Base-by-base conservation (phyloP, 345 rosid species). In the Citrus australasica region DNA sequence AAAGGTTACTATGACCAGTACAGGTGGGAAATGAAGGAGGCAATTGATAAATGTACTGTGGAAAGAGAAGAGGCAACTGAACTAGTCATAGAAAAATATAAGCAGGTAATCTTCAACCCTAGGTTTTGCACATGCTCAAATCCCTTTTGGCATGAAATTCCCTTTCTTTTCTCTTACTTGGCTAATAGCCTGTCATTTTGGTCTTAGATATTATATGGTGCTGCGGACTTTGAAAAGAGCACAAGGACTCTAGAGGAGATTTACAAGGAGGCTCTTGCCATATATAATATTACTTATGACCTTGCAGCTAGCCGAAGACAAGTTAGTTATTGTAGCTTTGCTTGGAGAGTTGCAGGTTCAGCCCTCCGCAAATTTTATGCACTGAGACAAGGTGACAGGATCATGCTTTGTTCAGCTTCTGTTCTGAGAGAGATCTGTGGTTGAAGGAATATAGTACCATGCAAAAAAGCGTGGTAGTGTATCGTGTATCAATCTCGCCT, bases 341-440 rank as follows among this genome's bases (percentile, higher is more conserved):
- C 90, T 21, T 93, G 98, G 98, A 93, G 69, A 69, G 86, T 88
- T 35, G 95, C 97, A 27, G 95, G 98, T 24, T 72, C 89, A 25
- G 90, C 91, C 2, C 82, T 94, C 2, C 91, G 89, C 81, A 67
- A 32, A 59, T 51, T 85, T 1, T 83, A 88, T 76, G 72, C 69
- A 5, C 13, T 22, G 32, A 81, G 48, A 67, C 71, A 33, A 51
- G 40, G 71, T 9, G 87, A 80, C 69, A 83, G 63, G 55, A 28
- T 63, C 2, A 27, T 89, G 38, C 5, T 76, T 4, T 82, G 86
- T 65, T 72, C 80, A 48, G 79, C 79, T 25, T 79, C 88, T 53
- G 84, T 87, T 37, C 76, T 91, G 21, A 88, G 82, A 55, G 89
- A 86, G 74, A 51, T 89, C 17, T 88, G 72, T 79, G 53, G 79